phyloP scores from a whole-genome alignment of 768 basidiomycete species.

The Gloeopeniophorella convolvens region DNA sequence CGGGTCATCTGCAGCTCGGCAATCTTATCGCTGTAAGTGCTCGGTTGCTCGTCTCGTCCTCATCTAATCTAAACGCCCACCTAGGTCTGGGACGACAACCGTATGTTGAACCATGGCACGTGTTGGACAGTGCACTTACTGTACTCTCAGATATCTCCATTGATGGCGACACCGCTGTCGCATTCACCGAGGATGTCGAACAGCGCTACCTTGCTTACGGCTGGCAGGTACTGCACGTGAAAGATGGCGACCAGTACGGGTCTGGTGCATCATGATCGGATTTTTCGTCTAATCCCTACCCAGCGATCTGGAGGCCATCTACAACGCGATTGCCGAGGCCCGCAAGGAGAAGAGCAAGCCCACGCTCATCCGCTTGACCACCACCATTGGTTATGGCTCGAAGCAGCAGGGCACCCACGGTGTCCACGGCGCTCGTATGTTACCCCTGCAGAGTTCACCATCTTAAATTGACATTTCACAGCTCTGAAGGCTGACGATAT shows the following conservation, averaged over 20 bases:
- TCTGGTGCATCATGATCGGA: background rate
- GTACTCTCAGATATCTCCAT: conserved; percentile 77
- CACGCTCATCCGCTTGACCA: conserved; percentile 77
- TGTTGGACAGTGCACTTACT: conserved; percentile 6
- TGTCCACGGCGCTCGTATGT: conserved; percentile 82
- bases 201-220: conserved; percentile 87
- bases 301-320: conserved; percentile 73
- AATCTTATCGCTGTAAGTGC: conserved; percentile 81
- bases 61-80: conserved; percentile 21
- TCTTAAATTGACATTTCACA: conserved; percentile 32
- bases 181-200: conserved; percentile 92
- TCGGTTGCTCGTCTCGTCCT: conserved; percentile 10
- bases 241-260: conserved; percentile 68
- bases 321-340: conserved; percentile 71
- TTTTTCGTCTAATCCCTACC: conserved; percentile 9
- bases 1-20: conserved; percentile 89
- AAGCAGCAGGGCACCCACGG: conserved; percentile 90
- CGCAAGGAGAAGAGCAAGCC: conserved; percentile 75
- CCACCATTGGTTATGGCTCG: conserved; percentile 92
- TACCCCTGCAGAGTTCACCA: background rate
- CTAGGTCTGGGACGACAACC: conserved; percentile 93
- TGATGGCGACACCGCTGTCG: conserved; percentile 85
- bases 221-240: conserved; percentile 87
- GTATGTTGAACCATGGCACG: conserved; percentile 38
- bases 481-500: conserved; percentile 94